Percentiles rank a stretch among this genome's conserved stretches.
These are phyloP conservation scores for Globisporangium radiosum DNA, from an alignment of 352 stramenopile genomes.

Conservation along the genomic window DNA sequence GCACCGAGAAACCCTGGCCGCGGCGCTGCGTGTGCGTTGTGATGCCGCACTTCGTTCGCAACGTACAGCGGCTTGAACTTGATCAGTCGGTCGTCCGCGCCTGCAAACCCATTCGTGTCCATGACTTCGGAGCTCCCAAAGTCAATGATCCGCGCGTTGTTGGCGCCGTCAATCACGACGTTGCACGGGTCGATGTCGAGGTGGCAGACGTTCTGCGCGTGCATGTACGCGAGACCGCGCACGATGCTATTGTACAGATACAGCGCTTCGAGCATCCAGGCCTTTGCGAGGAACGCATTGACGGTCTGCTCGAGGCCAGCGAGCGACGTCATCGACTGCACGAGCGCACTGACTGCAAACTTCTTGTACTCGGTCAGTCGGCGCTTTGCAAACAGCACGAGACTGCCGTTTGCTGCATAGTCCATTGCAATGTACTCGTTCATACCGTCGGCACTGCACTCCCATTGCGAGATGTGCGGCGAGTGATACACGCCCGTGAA, in stretches of 20 bases:
- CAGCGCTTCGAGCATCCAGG: constrained; percentile 66
- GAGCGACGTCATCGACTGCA: constrained; percentile 44
- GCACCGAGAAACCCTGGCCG: constrained; percentile 61
- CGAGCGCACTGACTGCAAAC: constrained; percentile 48
- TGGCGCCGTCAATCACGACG: constrained; percentile 54
- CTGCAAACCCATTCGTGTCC: constrained; percentile 51
- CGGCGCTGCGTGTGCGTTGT: constrained; percentile 53
- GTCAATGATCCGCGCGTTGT: constrained; percentile 63
- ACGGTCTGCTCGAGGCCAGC: constrained; percentile 43
- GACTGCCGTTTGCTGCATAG: constrained; percentile 54
- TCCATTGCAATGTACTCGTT: constrained; percentile 85
- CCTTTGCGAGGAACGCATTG: constrained; percentile 52
- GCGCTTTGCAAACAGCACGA: constrained; percentile 62
- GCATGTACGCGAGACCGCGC: constrained; percentile 70
- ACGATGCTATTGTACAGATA: constrained; percentile 63
- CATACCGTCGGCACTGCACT: constrained; percentile 48
- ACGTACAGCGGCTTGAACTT: constrained; percentile 82
- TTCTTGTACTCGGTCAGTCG: constrained; percentile 67
- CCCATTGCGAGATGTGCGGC: constrained; percentile 68
- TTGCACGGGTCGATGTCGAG: constrained; percentile 80
- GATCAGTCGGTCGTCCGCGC: constrained; percentile 44
- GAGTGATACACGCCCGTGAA: constrained; percentile 54
- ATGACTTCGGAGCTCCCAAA: constrained; percentile 82
- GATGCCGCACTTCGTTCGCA: constrained; percentile 52
- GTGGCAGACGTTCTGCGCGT: constrained; percentile 72